phyloP scores from a whole-genome alignment of 768 basidiomycete genomes.

The Sutorius australiensis region DNA sequence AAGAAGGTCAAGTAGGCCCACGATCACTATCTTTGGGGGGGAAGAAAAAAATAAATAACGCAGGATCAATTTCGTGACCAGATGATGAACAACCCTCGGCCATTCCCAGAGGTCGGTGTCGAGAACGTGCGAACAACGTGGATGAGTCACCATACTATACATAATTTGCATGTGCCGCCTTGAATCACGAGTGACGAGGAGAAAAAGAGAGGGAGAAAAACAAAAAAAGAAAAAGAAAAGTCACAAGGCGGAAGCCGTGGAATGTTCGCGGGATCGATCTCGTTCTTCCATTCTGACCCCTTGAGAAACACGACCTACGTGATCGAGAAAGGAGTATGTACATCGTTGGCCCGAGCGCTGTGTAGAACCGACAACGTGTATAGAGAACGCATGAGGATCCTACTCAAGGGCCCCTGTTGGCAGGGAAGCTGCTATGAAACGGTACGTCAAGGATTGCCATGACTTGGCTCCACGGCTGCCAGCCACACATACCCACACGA shows the following conservation, averaged over 20 bases:
- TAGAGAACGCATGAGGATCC: conserved; percentile 5
- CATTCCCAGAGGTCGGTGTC: conserved; percentile 4
- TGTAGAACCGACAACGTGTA: conserved; percentile 14
- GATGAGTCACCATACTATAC: neutral
- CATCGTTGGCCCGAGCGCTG: neutral
- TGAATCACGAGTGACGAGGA: neutral
- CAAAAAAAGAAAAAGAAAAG: neutral
- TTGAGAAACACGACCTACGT: conserved; percentile 10
- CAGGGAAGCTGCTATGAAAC: neutral
- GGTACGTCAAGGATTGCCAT: neutral
- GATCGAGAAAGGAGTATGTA: neutral
- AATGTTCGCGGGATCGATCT: conserved; percentile 6
- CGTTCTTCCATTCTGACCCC: conserved; percentile 11
- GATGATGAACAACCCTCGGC: conserved; percentile 2
- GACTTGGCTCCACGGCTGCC: neutral
- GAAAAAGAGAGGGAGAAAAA: neutral
- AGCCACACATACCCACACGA: neutral
- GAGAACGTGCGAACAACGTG: conserved; percentile 10
- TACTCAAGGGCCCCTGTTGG: neutral
- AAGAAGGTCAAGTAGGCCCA: neutral
- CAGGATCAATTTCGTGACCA: neutral
- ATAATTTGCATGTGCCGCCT: neutral
- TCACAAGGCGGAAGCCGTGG: neutral
- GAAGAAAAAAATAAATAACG: neutral
- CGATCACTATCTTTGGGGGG: conserved; percentile 13